Conservation (phyloP, 257 asterid genomes). For the Mitragyna speciosa region DNA sequence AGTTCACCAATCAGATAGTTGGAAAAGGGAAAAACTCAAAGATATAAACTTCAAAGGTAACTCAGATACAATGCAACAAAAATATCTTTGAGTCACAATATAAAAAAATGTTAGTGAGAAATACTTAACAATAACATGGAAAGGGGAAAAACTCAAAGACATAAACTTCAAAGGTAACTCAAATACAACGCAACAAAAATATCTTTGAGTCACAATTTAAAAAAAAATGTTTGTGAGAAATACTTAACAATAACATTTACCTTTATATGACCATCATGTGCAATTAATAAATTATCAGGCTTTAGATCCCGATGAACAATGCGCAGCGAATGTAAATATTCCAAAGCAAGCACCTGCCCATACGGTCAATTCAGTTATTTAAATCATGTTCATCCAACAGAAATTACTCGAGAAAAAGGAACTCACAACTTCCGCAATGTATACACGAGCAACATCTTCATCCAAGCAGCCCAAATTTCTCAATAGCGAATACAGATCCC, state of each 20-base stretch:
- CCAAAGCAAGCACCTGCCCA: constrained; percentile 97
- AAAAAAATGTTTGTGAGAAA: background rate
- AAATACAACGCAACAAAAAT: background rate
- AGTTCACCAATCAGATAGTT: background rate
- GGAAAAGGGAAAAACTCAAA: background rate
- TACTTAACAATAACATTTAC: constrained; percentile 29
- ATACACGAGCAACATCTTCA: constrained; percentile 95
- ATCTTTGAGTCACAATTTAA: background rate
- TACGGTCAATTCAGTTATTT: constrained; percentile 22
- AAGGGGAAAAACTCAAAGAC: no score
- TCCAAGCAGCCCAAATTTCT: constrained; percentile 97
- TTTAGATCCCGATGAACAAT: constrained; percentile 99
- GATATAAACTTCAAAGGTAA: background rate
- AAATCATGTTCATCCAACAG: constrained; percentile 20
- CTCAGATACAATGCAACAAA: background rate
- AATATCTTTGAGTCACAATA: background rate
- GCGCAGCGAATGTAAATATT: constrained; percentile 84
- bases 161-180: background rate
- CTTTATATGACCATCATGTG: constrained; percentile 99
- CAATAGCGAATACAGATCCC: constrained; percentile 93
- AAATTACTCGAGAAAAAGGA: background rate
- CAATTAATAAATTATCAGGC: constrained; percentile 98
- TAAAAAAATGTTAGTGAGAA: background rate
- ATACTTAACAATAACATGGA: background rate
- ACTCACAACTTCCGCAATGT: constrained; percentile 99